Evolutionary conservation across 805 yeast genomes (phyloP), one percentile per base, ranked within the genome.

Genomic region (Suhomyces sp.): DNA sequence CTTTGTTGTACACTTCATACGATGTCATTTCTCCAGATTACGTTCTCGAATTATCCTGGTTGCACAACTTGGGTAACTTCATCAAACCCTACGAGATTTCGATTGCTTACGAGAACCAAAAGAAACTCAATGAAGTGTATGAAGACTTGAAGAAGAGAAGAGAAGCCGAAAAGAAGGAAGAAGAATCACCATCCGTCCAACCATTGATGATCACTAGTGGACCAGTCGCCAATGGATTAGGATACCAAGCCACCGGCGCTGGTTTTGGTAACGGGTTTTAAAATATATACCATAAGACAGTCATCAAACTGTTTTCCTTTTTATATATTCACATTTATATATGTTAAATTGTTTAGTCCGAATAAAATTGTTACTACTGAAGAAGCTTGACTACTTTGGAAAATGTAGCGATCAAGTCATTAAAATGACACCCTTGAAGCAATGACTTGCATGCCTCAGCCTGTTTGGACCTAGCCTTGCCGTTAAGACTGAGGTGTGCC

Each of bases 21-120:
- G 88, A 86, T 48, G 76, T 86, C 64, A 77, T 94, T 58, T 82
- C 83, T 49, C 84, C 83, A 58, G 99, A 94, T 64, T 85, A 85
- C 63, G 97, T 93, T 19, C 72, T 87, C 59, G 99, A 94, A 70
- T 75, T 91, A 58, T 80, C 96, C 31, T 94, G 99, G 99, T 78
- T 96, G 66, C 87, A 90, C 71, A 81, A 82, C 59, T 82, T 94
- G 72, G 82, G 75, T 57, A 93, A 92, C 68, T 89, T 85, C 74
- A 85, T 88, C 58, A 92, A 88, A 77, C 99, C 99, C 50, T 94
- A 91, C 72, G 86, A 84, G 68, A 90, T 94, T 65, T 86, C 96
- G 41, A 75, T 87, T 57, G 83, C 85, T 63, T 86, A 85, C 61
- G 97, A 93, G 71, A 91, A 88, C 71, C 82, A 81, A 59, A 82